Evolutionary conservation across 1,284 basidiomycete species (phyloP), one percentile per base, ranked within the genome.

Genomic region (Naganishia albida): DNA sequence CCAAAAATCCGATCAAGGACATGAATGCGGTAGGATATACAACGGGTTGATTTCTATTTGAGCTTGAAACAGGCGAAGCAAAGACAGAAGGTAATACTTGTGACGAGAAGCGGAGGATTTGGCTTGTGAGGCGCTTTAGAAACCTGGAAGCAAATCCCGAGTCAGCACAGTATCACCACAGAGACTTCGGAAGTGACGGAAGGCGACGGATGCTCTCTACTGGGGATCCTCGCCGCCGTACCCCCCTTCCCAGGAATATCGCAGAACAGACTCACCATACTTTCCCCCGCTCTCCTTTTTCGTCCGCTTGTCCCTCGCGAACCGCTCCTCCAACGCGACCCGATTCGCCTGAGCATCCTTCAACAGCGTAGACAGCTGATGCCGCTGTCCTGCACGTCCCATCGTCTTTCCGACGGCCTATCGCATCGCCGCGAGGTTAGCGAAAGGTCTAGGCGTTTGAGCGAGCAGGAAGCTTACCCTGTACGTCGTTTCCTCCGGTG

Each of bases 341-440:
- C 65, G 42, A 62, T 70, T 69, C 39, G 52, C 52, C 55, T 70
- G 64, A n/a, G 76, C 78, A 6, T 70, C 71, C 44, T 71, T 71
- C 51, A 80, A 70, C 39, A 80, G 67, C 6, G 73, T 72, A 3
- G 77, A 72, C 39, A 80, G 74, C 68, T 80, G 78, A 66, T 80
- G 78, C 20, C 77, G 53, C 64, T 80, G 75, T 23, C 74, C 70
- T 12, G 78, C 78, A 38, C 76, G 71, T 13, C 78, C 78, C 53
- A 76, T 75, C 38, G 73, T 73, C 64, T 78, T 74, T n/a, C 77
- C 78, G 40, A 75, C 68, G 3, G 74, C 66, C 72, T 76, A 63
- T 34, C 1, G 8, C 7, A 59, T 18, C 16, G n/a, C 55, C 38
- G 30, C 30, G 16, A 55, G 40, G 1, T 8, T 49, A 16, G 60